Base-by-base conservation (phyloP, 2,329 filamentous ascomycete genomes). In the Neonectria neomacrospora region DNA sequence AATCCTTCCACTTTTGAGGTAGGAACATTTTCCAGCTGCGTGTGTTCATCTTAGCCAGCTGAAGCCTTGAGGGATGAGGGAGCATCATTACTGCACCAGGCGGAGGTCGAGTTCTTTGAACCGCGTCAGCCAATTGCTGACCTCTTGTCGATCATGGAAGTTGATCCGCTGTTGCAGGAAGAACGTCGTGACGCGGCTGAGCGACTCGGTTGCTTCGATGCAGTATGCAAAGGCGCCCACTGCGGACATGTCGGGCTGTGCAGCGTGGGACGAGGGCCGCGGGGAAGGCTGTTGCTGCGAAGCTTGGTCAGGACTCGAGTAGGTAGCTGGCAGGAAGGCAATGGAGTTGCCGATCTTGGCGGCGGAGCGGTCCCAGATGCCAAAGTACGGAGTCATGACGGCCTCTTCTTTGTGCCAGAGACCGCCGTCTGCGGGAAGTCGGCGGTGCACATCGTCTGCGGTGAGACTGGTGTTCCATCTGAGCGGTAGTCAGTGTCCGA, bases 131-230 rank as follows among this genome's bases (percentile, higher is more conserved):
- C 79, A 82, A 39, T 73, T 71, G 14, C 75, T 73, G 14, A 80
- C 69, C 23, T 81, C 76, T 5, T 77, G 74, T 5, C 73, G 72
- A 42, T 79, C 74, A 5, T 70, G 67, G 10, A 77, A 65, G 53
- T 81, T 75, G 57, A 81, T 70, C 12, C 69, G 72, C 54, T 81
- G 79, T 56, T 80, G 79, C 1, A 82, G 72, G 56, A 82, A 82
- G 65, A 77, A 81, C 2, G 73, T 80, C 2, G 75, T 80, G 1
- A 82, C 79, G 0, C 76, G 72, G 58, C 77, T 81, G 4, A 82
- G 71, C 1, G 77, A 81, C 65, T 82, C 81, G 0, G 80, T 81
- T 0, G 80, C 80, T 60, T 82, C 80, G 26, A 82, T 75, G 51
- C 74, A 76, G 64, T 81, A 82, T 1, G 80, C 80, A 61, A 81